Conservation (phyloP, 345 rosid species). For the Bruguiera sexangula region DNA sequence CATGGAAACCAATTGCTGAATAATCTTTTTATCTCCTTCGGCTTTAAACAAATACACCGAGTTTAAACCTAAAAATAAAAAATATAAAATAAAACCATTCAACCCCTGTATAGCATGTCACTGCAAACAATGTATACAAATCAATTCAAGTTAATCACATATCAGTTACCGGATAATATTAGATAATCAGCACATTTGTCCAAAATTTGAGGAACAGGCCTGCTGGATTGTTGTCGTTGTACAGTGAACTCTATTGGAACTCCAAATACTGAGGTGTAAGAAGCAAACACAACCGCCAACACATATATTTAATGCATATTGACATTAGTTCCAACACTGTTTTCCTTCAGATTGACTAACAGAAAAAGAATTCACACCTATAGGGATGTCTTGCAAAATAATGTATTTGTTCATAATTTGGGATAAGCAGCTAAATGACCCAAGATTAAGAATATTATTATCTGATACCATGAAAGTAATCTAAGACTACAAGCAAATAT, state of each 20-base stretch:
- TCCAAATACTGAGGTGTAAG: constrained; percentile 65
- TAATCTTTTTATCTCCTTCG: constrained; percentile 70
- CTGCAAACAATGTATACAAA: background rate
- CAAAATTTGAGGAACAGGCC: constrained; percentile 64
- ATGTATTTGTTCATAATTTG: background rate
- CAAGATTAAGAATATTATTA: constrained; percentile 1
- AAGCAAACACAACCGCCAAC: background rate
- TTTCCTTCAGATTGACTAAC: background rate
- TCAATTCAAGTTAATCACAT: background rate
- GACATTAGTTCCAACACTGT: background rate
- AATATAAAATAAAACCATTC: background rate
- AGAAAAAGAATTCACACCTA: background rate
- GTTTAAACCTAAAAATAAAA: constrained; percentile 54
- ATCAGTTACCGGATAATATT: constrained; percentile 61
- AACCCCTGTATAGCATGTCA: background rate
- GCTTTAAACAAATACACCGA: constrained; percentile 65
- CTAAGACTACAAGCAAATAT: background rate
- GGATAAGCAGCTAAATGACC: background rate
- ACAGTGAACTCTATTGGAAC: constrained; percentile 75
- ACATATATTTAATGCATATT: background rate
- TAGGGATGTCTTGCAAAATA: background rate
- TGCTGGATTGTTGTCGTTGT: constrained; percentile 64
- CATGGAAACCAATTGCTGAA: constrained; percentile 69
- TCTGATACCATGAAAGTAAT: background rate
- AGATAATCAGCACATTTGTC: constrained; percentile 80